Base-by-base conservation (phyloP, 2,329 filamentous ascomycete species). In the Arthrobotrys sinensis region DNA sequence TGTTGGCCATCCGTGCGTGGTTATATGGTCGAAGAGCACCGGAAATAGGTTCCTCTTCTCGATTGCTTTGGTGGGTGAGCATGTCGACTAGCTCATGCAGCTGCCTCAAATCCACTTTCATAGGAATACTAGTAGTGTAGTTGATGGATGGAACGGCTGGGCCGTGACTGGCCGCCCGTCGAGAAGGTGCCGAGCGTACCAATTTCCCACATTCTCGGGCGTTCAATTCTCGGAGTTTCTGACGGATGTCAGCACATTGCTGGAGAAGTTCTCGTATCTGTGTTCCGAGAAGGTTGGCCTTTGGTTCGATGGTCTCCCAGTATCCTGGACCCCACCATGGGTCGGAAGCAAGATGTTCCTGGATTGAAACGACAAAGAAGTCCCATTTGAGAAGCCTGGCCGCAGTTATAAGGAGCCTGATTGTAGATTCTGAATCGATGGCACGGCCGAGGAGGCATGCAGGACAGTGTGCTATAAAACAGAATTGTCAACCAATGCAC, bases 291-390 rank as follows among this genome's bases (percentile, higher is more conserved):
- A 79, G 16, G 48, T 68, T 73, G 45, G 76, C 76, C 45, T 79
- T 79, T 24, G 76, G 76, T 34, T 79, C 76, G 34, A 79, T 79
- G 14, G 76, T 73, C n/a, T 79, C 76, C 76, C 76, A 79, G 76
- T 79, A 79, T 34, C 76, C 76, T 1, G 76, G 76, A 7, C 76
- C 76, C 76, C 67, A 72, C 76, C 67, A 72, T 28, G 76, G 76
- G 45, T 79, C 76, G 43, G 48, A 71, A 34, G 57, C 66, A 14
- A 77, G 73, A 48, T 77, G 73, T 28, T 71, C 73, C 32, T 77
- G 66, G 60, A 77, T 77, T 43, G 73, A 77, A 36, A n/a, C 40
- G 11, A 71, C 73, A 11, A 77, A 77, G 46, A 79, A 73, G 19
- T 79, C 76, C 68, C 69, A 72, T 43, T 73, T 73, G 68, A 73